Evolutionary conservation across 495 filamentous ascomycete species (phyloP).

Genomic region (Gamarada debralockiae): DNA sequence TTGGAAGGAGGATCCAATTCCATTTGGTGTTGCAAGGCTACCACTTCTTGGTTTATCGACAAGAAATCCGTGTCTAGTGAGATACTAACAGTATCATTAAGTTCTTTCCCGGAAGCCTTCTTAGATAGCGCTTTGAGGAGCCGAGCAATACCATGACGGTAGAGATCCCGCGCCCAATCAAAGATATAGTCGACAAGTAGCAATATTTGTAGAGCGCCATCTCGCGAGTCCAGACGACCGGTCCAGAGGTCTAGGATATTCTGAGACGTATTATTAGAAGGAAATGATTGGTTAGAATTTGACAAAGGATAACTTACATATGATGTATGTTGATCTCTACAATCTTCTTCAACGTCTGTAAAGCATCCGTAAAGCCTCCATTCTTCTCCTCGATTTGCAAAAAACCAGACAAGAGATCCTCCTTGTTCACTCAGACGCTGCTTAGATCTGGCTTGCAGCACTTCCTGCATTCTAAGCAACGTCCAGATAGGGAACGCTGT

Average conservation of each 20-base stretch:
- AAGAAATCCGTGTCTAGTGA: constrained; percentile 3
- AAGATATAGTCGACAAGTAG: constrained; percentile 29
- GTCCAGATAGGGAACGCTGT: constrained; percentile 23
- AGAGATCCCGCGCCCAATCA: constrained; percentile 30
- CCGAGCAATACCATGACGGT: constrained; percentile 12
- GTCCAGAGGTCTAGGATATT: constrained; percentile 24
- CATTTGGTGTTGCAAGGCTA: constrained; percentile 1
- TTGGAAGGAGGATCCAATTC: not conserved
- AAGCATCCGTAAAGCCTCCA: constrained; percentile 18
- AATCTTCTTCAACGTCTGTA: not conserved
- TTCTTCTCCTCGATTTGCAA: constrained; percentile 17
- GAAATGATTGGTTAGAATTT: not conserved
- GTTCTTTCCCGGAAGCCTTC: constrained; percentile 1
- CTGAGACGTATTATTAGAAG: constrained; percentile 3
- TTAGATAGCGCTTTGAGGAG: not conserved
- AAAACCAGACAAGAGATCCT: constrained; percentile 25
- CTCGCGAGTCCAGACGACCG: constrained; percentile 15
- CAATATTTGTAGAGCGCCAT: constrained; percentile 28
- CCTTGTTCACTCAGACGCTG: constrained; percentile 1
- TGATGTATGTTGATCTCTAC: constrained; percentile 1
- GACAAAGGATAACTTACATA: not conserved
- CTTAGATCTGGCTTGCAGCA: not conserved
- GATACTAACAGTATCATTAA: constrained; percentile 3
- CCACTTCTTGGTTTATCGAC: not conserved
- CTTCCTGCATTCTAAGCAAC: constrained; percentile 13